Conservation (phyloP, 2,329 filamentous ascomycete genomes). For the Parastagonospora avenae region DNA sequence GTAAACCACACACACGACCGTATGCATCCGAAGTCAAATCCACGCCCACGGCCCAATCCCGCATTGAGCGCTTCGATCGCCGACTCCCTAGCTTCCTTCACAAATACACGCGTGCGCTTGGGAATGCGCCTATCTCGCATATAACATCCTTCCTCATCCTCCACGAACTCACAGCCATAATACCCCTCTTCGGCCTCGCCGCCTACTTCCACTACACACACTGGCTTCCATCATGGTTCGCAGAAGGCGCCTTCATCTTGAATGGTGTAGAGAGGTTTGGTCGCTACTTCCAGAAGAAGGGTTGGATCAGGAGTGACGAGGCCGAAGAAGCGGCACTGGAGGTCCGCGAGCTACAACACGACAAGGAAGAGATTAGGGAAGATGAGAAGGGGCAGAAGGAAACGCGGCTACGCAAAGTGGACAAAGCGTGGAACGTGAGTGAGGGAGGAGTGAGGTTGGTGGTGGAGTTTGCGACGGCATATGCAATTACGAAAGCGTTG, state of each 20-base stretch:
- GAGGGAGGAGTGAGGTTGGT: conserved; percentile 60
- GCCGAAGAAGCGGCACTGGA: conserved; percentile 51
- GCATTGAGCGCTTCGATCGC: conserved; percentile 43
- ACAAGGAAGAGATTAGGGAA: conserved; percentile 24
- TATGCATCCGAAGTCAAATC: conserved; percentile 24
- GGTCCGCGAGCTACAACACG: conserved; percentile 9
- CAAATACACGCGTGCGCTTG: conserved; percentile 71
- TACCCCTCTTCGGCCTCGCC: conserved; percentile 62
- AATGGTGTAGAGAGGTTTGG: conserved; percentile 76
- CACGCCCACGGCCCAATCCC: conserved; percentile 31
- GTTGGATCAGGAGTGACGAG: conserved; percentile 71
- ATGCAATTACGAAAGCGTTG: conserved; percentile 85
- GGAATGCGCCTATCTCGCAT: conserved; percentile 79
- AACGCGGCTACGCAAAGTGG: conserved; percentile 37
- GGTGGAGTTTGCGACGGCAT: conserved; percentile 81
- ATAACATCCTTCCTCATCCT: conserved; percentile 84
- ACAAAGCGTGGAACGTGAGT: conserved; percentile 46
- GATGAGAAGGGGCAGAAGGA: conserved; percentile 51
- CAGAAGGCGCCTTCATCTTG: conserved; percentile 59
- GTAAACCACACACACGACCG: conserved; percentile 12
- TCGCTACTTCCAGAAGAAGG: conserved; percentile 75
- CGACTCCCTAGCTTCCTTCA: conserved; percentile 68
- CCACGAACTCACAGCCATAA: conserved; percentile 82
- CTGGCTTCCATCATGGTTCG: conserved; percentile 68
- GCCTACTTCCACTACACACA: conserved; percentile 65